Evolutionary conservation across 2,329 filamentous ascomycete genomes (phyloP).

Genomic region (Tolypocladium ophioglossoides): DNA sequence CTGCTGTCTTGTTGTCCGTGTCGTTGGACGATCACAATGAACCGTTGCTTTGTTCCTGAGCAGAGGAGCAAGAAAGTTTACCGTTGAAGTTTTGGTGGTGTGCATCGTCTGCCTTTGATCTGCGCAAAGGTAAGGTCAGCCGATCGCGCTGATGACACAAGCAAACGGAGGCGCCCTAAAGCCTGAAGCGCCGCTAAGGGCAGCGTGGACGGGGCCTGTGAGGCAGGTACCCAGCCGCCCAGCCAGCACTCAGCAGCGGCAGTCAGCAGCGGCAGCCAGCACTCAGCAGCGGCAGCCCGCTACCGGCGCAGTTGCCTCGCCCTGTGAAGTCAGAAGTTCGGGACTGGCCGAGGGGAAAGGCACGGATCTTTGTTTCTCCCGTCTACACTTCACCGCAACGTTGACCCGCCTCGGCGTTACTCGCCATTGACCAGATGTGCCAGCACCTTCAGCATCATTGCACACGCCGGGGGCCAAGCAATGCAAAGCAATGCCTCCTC

Average conservation of each 20-base stretch:
- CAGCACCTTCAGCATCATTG: not conserved
- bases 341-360: not conserved
- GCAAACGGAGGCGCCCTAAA: too few species aligned
- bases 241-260: too few species aligned
- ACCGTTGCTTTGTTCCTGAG: not conserved
- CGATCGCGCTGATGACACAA: not conserved
- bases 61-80: not conserved
- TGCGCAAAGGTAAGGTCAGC: not conserved
- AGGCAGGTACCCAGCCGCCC: not conserved
- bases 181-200: not conserved
- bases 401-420: too few species aligned
- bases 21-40: not conserved
- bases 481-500: not conserved
- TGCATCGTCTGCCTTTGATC: not conserved
- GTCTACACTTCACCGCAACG: not conserved
- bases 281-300: not conserved
- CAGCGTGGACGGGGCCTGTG: not conserved
- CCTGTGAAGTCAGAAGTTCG: not conserved
- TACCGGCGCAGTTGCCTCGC: not conserved
- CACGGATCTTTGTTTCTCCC: not conserved
- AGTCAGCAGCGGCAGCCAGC: too few species aligned
- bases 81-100: too few species aligned
- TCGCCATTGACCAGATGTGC: too few species aligned
- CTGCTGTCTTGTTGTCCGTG: not conserved
- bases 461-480: not conserved